Conservation (phyloP, 805 yeast genomes). For the Wickerhamiella allomyrinae region DNA sequence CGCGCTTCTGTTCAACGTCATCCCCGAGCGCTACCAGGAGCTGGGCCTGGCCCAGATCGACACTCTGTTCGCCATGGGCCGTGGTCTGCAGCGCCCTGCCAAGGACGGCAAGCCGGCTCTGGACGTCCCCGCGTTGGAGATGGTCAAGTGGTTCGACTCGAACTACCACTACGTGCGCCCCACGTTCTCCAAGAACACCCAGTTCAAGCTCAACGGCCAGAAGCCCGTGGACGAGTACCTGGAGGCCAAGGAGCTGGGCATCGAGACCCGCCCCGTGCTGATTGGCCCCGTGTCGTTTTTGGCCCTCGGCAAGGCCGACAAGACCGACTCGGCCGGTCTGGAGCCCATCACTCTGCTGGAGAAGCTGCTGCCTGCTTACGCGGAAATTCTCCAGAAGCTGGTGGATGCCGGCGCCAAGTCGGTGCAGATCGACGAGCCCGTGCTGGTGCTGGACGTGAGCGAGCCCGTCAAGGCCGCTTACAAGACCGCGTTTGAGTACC, state of each 20-base stretch:
- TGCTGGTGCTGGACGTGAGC: conserved; percentile 85
- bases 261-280: conserved; percentile 94
- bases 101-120: conserved; percentile 77
- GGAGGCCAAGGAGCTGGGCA: conserved; percentile 94
- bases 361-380: conserved; percentile 86
- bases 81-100: conserved; percentile 97
- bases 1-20: conserved; percentile 82
- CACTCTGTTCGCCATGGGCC: conserved; percentile 96
- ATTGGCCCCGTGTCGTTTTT: conserved; percentile 95
- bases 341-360: conserved; percentile 83
- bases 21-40: conserved; percentile 95
- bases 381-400: conserved; percentile 73
- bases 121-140: conserved; percentile 94
- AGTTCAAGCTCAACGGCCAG: conserved; percentile 88
- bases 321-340: conserved; percentile 77
- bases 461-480: conserved; percentile 69
- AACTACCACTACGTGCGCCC: conserved; percentile 99
- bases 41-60: conserved; percentile 79
- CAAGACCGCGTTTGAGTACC: conserved; percentile 72
- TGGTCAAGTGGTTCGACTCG: conserved; percentile 99
- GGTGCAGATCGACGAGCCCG: conserved; percentile 97
- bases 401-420: conserved; percentile 88
- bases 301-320: conserved; percentile 94
- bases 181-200: conserved; percentile 88
- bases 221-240: conserved; percentile 96